Base-by-base conservation (phyloP, 2,329 filamentous ascomycete species). In the Teratosphaeria destructans region DNA sequence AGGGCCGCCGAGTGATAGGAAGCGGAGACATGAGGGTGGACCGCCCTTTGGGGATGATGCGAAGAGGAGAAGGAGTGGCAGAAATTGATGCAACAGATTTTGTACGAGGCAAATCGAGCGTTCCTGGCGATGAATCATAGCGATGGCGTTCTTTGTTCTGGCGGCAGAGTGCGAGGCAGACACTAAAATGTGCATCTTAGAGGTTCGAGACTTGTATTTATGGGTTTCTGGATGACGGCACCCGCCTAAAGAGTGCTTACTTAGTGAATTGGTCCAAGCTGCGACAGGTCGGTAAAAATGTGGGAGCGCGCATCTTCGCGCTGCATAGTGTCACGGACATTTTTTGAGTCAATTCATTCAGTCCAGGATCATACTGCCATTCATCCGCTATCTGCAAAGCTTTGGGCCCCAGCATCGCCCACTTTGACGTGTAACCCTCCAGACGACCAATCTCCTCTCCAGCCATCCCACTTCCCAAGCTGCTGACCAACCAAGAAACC, bases 11-110 rank as follows among this genome's bases (percentile, higher is more conserved):
- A 63, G 64, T 57, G 64, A 60, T 12, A 63, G 69, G 52, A 71
- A 71, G 64, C 65, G 68, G 11, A 61, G 67, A 56, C 67, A 68
- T 52, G 69, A 71, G 26, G 69, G 53, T 32, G 43, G 43, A 19
- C 43, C 43, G n/a, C 43, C 16, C 7, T 49, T 49, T 49, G 43
- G 43, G 5, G 43, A 49, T 49, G 43, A 49, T 49, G 43, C 43
- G 19, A 49, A 49, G 43, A 49, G 43, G n/a, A 49, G 43, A n/a
- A 49, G 43, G 19, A 49, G 43, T 23, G 43, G n/a, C 10, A 49
- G 43, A 49, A n/a, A n/a, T 11, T 49, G 43, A 49, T 49, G n/a
- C 23, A 16, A 11, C n/a, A 12, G 19, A 49, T 11, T 49, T 23
- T n/a, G 5, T 10, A 6, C n/a, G 8, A 49, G 23, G 4, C 37